Base-by-base conservation (phyloP, 768 basidiomycete genomes). In the Auriscalpium vulgare region DNA sequence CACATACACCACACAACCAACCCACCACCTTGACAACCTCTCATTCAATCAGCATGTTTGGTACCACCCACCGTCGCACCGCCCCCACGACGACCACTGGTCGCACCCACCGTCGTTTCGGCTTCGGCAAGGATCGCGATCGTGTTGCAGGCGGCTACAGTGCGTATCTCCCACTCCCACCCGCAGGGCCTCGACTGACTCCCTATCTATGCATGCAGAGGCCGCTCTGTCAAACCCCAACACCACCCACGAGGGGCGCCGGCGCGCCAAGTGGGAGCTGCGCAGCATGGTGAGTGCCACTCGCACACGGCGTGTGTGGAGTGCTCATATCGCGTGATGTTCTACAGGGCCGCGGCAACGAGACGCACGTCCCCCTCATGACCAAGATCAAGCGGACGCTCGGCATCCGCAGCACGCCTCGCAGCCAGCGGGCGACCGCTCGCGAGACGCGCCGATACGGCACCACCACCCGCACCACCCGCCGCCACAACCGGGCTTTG, bases 211-310 rank as follows among this genome's bases (percentile, higher is more conserved):
- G 34, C 53, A 38, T 48, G 19, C 61, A 78, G 76, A 75, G 67
- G 75, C 77, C 37, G 76, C 79, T 3, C 67, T 80, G 5, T 55
- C 74, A n/a, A 82, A 79, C 60, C 78, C 80, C 2, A 76, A 78
- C 50, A 80, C 78, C 8, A 77, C 76, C 4, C 70, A 63, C 10
- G 47, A 63, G n/a, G 76, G 77, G 4, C 70, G 78, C 11, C 72
- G 71, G 61, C 71, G 74, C 56, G 78, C 78, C 4, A 77, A 78
- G 63, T 68, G 67, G 19, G 75, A 79, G 62, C 71, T 78, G 16
- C 68, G 66, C 37, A 51, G 62, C 29, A 80, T 79, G 78, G 79
- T 79, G 54, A 63, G 72, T 64, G 50, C 47, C 11, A 29, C 29
- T 29, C 29, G 29, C 29, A 29, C 5, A 7, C 29, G 29, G 29